Percentiles rank a stretch among this genome's conserved stretches.
Conservation (phyloP, 139 green algal species). For the Deuterostichococcus epilithicus region DNA sequence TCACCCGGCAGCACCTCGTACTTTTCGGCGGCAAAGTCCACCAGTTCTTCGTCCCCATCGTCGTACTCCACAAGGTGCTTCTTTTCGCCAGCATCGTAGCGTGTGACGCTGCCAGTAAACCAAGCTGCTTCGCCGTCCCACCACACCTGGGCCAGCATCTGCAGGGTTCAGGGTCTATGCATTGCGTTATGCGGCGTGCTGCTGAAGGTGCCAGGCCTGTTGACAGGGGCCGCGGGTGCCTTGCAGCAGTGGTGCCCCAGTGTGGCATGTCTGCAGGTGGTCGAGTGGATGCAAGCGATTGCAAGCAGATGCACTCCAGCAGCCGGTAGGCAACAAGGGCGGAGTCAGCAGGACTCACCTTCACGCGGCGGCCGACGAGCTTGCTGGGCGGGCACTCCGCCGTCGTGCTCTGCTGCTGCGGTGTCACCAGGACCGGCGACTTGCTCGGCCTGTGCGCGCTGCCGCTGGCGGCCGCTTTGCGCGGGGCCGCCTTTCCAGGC, state of each 20-base stretch:
- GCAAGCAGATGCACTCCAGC: too few species aligned
- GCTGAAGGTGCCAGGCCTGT: too few species aligned
- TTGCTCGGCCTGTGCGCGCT: too few species aligned
- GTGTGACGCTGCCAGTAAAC: conserved; percentile 30
- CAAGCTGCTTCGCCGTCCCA: conserved; percentile 52
- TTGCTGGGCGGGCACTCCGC: not conserved
- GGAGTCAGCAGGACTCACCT: not conserved
- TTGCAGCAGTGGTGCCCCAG: too few species aligned
- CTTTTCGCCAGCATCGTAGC: conserved; percentile 15
- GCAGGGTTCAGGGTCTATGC: too few species aligned
- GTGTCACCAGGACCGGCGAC: not conserved
- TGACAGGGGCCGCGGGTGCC: too few species aligned
- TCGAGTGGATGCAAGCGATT: too few species aligned
- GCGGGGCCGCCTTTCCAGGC: too few species aligned
- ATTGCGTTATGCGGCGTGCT: too few species aligned
- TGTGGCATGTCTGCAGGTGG: too few species aligned
- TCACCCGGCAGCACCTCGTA: conserved; percentile 22
- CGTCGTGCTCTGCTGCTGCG: not conserved
- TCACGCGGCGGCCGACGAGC: not conserved
- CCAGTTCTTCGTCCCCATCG: conserved; percentile 72
- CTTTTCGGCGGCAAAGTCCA: conserved; percentile 48
- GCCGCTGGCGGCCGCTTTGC: too few species aligned
- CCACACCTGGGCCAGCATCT: conserved; percentile 27
- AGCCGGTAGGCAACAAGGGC: too few species aligned
- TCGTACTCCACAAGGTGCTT: conserved; percentile 66